Evolutionary conservation across 2,329 filamentous ascomycete species (phyloP), one percentile per base, ranked within the genome.

Genomic region (Dendryphion nanum): DNA sequence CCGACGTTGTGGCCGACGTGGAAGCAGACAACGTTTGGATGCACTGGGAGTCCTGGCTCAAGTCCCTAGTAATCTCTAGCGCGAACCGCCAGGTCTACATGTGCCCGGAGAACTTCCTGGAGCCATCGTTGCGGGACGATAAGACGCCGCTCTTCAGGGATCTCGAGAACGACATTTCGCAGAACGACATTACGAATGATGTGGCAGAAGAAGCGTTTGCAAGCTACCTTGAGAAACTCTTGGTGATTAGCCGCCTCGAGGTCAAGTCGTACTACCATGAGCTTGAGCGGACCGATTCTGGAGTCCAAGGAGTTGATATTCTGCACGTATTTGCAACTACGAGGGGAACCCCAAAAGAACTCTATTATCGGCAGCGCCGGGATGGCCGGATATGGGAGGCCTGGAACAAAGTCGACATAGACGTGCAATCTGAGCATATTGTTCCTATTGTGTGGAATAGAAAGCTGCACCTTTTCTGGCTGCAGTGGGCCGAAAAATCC

Each of bases 61-160:
- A 26, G 23, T 26, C 23, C 10, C n/a, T 26, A 10, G 10, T 8
- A 26, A 26, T 26, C 23, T 10, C 23, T 26, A 26, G 23, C 23
- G 63, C 59, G 1, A 57, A 60, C 35, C 43, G 55, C 0, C 54
- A 63, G 37, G 41, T 64, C 2, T 63, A 59, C 29, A 33, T 65
- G 2, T 62, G 56, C 20, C 63, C 61, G 0, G 63, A 68, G 46
- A 66, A 64, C 35, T 67, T 48, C 47, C 30, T 65, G 12, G 53
- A 57, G 0, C 52, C 61, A 0, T 33, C 38, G 0, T 44, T 67
- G 4, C 50, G 63, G 8, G 62, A 66, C 39, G 50, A 66, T 43
- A 66, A 66, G 37, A 52, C 39, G 3, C 17, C 37, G 5, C 8
- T 53, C 7, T 64, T 53, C 35, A 18, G 33, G 12, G 40, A 41